Base-by-base conservation (phyloP, 164 flowering plant genomes). In the Magnolia officinalis region DNA sequence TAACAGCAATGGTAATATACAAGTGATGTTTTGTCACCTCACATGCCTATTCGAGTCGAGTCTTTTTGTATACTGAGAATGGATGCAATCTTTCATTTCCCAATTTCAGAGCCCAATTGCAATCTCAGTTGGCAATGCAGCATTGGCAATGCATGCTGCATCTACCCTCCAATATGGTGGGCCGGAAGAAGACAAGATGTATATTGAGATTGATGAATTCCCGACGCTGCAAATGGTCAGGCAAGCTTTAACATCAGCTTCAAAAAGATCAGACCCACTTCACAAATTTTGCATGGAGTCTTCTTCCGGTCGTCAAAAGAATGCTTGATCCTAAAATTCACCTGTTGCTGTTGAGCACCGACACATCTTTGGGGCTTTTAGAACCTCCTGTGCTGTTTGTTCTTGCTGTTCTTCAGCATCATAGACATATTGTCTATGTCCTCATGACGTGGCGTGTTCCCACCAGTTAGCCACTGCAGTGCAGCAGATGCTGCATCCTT, bases 401-500 rank as follows among this genome's bases (percentile, higher is more conserved):
- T 92, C 84, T 90, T 94, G 89, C 90, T 92, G 78, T 84, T 92
- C 77, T 89, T 94, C 72, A 91, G 84, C 70, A 89, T 55, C 84
- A 82, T 78, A 4, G 98, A 90, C 90, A 91, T 84, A 63, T 86
- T 88, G 26, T 85, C 89, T 9, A 94, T 74, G 65, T 81, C 84
- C 52, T 85, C 86, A 23, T 75, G 77, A 31, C 87, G 83, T 4
- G 84, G 52, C 50, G 82, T 87, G 26, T 80, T 78, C 50, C 85
- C 88, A 59, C 90, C 89, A 73, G 83, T 81, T 70, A 95, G 79
- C 94, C 91, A 93, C 75, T 80, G 85, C 31, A 93, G 80, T 74
- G 98, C 98, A 78, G 89, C 96, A 24, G 92, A 87, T 14, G 98
- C 98, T 2, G 98, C 98, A 82, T 89, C 93, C 72, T 95, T 95